These are phyloP conservation scores for Coemansia sp. DNA, from an alignment of 192 early-diverging fungal species.

Conservation along the genomic window DNA sequence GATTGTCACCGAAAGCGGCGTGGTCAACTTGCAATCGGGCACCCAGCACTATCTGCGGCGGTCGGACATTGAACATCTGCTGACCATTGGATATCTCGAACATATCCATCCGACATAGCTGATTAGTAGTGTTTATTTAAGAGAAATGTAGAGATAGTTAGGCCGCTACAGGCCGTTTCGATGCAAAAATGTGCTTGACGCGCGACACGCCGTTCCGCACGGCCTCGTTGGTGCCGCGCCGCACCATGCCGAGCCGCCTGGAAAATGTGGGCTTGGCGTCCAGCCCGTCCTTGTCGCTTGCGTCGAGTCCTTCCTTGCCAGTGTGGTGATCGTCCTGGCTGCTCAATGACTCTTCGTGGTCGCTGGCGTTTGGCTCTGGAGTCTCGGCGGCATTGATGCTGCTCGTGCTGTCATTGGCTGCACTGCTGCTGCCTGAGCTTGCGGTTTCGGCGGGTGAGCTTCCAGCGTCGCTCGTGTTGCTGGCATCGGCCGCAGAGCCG, in stretches of 20 bases:
- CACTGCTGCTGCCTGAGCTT: neutral
- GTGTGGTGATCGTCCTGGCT: neutral
- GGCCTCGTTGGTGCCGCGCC: conserved; percentile 36
- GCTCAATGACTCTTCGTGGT: neutral
- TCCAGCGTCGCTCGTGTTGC: neutral
- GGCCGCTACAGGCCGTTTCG: conserved; percentile 25
- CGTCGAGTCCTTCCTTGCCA: conserved; percentile 11
- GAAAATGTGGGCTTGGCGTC: conserved; percentile 15
- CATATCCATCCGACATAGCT: conserved; percentile 57
- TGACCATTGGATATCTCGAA: conserved; percentile 78
- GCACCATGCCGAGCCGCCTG: conserved; percentile 25
- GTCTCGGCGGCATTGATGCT: conserved; percentile 2
- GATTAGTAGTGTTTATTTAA: neutral
- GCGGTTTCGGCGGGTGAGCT: neutral
- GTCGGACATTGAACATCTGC: conserved; percentile 86
- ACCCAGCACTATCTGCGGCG: conserved; percentile 84
- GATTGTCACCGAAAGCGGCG: conserved; percentile 83
- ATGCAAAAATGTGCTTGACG: conserved; percentile 41
- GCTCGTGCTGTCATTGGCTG: neutral
- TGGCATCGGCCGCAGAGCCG: neutral
- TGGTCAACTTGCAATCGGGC: conserved; percentile 70
- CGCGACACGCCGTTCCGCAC: conserved; percentile 50
- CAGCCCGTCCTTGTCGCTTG: conserved; percentile 13
- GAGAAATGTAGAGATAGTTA: neutral
- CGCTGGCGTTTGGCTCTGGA: neutral